These are phyloP conservation scores for Sphagnum tenellum DNA, from an alignment of 225 moss, liverwort and hornwort species.

Conservation along the genomic window DNA sequence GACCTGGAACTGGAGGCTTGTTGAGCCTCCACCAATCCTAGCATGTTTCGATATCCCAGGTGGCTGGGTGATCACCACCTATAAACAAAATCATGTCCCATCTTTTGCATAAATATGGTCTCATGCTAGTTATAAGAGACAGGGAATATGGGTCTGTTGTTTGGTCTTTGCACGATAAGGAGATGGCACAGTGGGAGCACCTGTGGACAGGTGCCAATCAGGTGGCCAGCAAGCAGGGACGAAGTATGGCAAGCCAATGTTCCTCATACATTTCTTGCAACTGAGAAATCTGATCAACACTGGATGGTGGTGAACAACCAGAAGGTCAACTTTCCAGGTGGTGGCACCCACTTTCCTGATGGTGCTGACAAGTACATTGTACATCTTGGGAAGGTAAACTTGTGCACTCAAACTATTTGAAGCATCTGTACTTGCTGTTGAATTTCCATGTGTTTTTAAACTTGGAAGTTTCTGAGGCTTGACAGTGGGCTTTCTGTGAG, in stretches of 20 bases:
- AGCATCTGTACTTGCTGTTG: neutral
- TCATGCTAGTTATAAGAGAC: too few relatives aligned
- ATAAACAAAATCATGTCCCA: too few relatives aligned
- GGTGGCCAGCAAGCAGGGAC: constrained; percentile 83
- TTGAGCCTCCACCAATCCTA: too few relatives aligned
- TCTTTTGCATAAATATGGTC: too few relatives aligned
- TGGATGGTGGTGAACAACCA: constrained; percentile 91
- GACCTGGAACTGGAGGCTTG: too few relatives aligned
- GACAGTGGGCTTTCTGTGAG: too few relatives aligned
- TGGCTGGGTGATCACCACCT: too few relatives aligned
- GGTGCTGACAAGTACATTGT: constrained; percentile 96
- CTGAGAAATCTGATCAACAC: constrained; percentile 91
- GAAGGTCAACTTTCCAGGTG: constrained; percentile 91
- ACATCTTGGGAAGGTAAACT: constrained; percentile 68
- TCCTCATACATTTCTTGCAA: constrained; percentile 80
- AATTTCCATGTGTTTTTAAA: neutral
- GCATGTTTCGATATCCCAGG: too few relatives aligned
- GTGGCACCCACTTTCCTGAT: constrained; percentile 89
- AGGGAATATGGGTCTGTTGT: too few relatives aligned
- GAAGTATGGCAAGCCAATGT: constrained; percentile 93
- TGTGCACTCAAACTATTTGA: neutral
- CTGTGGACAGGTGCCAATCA: constrained; percentile 60
- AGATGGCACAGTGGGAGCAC: neutral
- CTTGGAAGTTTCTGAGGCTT: too few relatives aligned
- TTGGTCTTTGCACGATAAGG: neutral